Evolutionary conservation across 345 rosid species (phyloP).

Genomic region (Kernera saxatilis): DNA sequence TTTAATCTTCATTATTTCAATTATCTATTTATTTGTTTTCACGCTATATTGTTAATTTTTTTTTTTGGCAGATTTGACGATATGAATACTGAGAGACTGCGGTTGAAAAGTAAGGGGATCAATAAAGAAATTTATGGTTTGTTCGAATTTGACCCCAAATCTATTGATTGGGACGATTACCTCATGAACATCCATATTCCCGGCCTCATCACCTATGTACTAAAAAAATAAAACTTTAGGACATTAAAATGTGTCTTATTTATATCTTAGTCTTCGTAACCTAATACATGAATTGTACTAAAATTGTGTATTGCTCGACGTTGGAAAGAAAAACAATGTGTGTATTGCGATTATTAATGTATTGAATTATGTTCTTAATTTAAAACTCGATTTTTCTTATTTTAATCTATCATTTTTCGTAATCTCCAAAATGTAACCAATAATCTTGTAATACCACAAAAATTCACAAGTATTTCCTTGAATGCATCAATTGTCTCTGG

Average conservation of each 20-base stretch:
- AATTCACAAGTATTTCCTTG: too few species aligned
- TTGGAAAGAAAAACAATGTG: not conserved
- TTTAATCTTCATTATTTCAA: not conserved
- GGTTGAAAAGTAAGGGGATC: conserved; percentile 30
- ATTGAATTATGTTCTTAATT: not conserved
- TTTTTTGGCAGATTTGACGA: conserved; percentile 54
- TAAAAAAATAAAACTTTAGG: conserved; percentile 25
- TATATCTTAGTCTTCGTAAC: not conserved
- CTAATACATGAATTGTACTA: not conserved
- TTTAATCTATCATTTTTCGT: not conserved
- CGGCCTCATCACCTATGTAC: conserved; percentile 47
- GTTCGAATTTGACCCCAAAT: conserved; percentile 48
- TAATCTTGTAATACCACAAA: too few species aligned
- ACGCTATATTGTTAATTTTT: not conserved
- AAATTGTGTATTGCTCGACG: not conserved
- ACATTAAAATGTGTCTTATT: not conserved
- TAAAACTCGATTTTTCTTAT: not conserved
- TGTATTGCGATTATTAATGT: not conserved
- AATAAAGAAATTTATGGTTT: conserved; percentile 31
- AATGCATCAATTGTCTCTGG: too few species aligned
- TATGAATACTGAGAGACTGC: conserved; percentile 43
- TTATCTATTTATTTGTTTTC: not conserved
- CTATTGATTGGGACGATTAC: conserved; percentile 63
- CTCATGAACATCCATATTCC: conserved; percentile 52
- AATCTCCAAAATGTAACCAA: not conserved